Evolutionary conservation across 2,329 filamentous ascomycete species (phyloP).

Genomic region (Pyricularia grisea): DNA sequence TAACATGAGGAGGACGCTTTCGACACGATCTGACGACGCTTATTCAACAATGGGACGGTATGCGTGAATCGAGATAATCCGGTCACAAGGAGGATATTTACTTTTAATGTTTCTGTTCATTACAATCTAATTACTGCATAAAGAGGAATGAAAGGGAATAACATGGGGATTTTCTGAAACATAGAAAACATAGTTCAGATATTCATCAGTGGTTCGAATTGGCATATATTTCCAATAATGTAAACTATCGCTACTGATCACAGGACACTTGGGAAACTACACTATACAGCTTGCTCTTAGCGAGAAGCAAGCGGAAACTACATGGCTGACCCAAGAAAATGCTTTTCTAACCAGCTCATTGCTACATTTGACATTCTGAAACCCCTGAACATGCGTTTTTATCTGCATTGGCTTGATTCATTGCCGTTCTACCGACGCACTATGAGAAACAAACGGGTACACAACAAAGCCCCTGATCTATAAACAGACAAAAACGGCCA

Average conservation of each 20-base stretch:
- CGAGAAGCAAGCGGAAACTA: neutral
- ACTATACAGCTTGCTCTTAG: neutral
- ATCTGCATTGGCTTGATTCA: neutral
- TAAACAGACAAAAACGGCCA: neutral
- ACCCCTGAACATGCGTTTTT: neutral
- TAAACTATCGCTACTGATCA: neutral
- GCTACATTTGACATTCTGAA: neutral
- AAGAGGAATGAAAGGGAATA: neutral
- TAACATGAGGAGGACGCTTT: conserved; percentile 23
- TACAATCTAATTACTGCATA: neutral
- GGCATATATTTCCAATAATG: neutral
- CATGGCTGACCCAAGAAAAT: neutral
- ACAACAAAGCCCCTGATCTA: neutral
- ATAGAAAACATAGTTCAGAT: neutral
- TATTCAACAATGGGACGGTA: conserved; percentile 18
- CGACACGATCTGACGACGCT: conserved; percentile 32
- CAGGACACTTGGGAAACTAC: neutral
- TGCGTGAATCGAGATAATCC: conserved; percentile 5
- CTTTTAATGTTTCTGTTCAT: neutral
- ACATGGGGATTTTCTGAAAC: neutral
- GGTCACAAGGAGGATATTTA: neutral
- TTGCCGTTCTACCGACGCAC: neutral
- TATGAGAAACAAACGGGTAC: neutral
- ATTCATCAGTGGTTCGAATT: neutral
- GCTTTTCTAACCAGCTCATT: neutral